Conservation (phyloP, 352 stramenopile species). For the Plasmopara halstedii region DNA sequence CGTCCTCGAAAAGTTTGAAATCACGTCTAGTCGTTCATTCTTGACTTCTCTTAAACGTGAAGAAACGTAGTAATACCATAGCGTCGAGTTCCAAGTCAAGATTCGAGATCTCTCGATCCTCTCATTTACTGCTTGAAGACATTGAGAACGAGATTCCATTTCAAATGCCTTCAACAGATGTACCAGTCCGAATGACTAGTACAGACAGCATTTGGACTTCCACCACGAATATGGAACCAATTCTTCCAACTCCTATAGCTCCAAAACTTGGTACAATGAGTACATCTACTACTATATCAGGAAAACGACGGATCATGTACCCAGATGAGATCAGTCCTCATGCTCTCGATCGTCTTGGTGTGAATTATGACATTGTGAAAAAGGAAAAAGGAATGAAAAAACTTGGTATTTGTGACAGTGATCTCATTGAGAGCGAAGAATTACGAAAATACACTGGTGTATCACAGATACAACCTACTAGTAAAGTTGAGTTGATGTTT, state of each 20-base stretch:
- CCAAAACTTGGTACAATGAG: conserved; percentile 1
- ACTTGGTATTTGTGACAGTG: conserved; percentile 57
- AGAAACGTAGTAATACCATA: neutral
- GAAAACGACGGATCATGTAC: conserved; percentile 23
- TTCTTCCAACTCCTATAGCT: neutral
- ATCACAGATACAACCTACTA: conserved; percentile 15
- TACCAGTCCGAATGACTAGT: neutral
- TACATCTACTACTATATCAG: neutral
- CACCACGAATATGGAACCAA: neutral
- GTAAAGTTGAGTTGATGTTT: conserved; percentile 55
- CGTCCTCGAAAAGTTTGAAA: no score
- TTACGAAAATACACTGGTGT: conserved; percentile 47
- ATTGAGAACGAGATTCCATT: neutral
- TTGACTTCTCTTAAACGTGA: neutral
- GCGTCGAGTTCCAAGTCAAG: neutral
- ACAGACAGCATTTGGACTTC: neutral
- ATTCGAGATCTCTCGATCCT: neutral
- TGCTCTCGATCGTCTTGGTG: conserved; percentile 45
- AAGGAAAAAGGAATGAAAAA: conserved; percentile 77
- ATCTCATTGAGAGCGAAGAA: conserved; percentile 44
- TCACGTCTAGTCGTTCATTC: no score
- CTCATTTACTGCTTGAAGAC: no score
- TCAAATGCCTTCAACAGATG: neutral
- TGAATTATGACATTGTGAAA: conserved; percentile 53
- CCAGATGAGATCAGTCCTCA: conserved; percentile 33